Evolutionary conservation across 176 grass and related monocot genomes (phyloP).

Genomic region (Leersia perrieri): DNA sequence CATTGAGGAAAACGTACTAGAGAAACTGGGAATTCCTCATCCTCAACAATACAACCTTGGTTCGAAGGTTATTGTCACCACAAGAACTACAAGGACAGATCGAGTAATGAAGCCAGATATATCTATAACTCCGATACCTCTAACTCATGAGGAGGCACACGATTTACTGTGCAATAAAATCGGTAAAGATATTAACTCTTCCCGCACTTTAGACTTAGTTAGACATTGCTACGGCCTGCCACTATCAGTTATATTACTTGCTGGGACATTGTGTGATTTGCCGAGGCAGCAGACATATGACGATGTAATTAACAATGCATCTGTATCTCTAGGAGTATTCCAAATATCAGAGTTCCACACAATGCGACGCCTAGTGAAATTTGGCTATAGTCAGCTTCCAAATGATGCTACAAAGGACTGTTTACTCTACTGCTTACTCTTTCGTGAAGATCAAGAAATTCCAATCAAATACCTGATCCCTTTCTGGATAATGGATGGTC

Average conservation of each 20-base stretch:
- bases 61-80: conserved; percentile 38
- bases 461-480: conserved; percentile 1
- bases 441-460: background rate
- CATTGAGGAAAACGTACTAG: conserved; percentile 18
- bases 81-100: background rate
- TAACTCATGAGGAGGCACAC: background rate
- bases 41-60: background rate
- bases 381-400: conserved; percentile 23
- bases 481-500: conserved; percentile 3
- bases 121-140: conserved; percentile 5
- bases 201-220: background rate
- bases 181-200: background rate
- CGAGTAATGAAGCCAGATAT: background rate
- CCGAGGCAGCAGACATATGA: background rate
- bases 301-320: background rate
- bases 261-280: conserved; percentile 8
- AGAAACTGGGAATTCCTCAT: conserved; percentile 3
- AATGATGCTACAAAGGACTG: background rate
- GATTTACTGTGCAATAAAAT: conserved; percentile 3
- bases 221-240: conserved; percentile 18
- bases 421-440: conserved; percentile 18
- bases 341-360: background rate
- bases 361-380: background rate
- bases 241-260: conserved; percentile 27
- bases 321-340: background rate